Conservation (phyloP, 2,329 filamentous ascomycete genomes). For the Ilyonectria mors-panacis region DNA sequence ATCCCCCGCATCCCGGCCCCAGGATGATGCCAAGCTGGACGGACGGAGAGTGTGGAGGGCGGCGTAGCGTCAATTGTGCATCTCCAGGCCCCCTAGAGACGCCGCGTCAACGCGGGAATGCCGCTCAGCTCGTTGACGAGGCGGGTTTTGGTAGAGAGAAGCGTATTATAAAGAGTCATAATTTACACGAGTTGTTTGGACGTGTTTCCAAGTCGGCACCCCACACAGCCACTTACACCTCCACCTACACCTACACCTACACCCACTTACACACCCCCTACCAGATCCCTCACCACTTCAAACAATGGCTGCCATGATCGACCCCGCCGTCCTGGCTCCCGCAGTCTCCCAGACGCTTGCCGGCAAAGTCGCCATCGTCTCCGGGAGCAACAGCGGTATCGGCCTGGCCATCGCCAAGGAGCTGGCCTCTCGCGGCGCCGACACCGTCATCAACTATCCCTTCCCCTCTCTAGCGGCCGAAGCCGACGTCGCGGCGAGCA, state of each 20-base stretch:
- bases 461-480: conserved; percentile 51
- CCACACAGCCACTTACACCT: conserved; percentile 9
- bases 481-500: conserved; percentile 38
- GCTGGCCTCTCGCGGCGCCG: conserved; percentile 27
- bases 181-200: conserved; percentile 16
- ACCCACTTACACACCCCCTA: background rate
- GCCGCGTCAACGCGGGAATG: conserved; percentile 23
- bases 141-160: conserved; percentile 4
- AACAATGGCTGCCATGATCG: conserved; percentile 7
- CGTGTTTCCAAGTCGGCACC: conserved; percentile 5
- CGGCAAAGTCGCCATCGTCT: conserved; percentile 38
- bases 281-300: background rate
- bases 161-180: conserved; percentile 23
- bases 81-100: conserved; percentile 5
- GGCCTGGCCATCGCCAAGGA: conserved; percentile 61
- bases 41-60: background rate
- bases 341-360: conserved; percentile 29
- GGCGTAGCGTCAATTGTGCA: background rate
- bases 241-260: background rate
- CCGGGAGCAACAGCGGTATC: conserved; percentile 54
- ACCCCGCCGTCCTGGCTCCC: conserved; percentile 24
- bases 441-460: conserved; percentile 54
- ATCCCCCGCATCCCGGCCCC: conserved; percentile 25
- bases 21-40: background rate
- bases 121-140: background rate